Evolutionary conservation across 225 moss, liverwort and hornwort species (phyloP).

Genomic region (Bryoerythrophyllum caledonicum): DNA sequence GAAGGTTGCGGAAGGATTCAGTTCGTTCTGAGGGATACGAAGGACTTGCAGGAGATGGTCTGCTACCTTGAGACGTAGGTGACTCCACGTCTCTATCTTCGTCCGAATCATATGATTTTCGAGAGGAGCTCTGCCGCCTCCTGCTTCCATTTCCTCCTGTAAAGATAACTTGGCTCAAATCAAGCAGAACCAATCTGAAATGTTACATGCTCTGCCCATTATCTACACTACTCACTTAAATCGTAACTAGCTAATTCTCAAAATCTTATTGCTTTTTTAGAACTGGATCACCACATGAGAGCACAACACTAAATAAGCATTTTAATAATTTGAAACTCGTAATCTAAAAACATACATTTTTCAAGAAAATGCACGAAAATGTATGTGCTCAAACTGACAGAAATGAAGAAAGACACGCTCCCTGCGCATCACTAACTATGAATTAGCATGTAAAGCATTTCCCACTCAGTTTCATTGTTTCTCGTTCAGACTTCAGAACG

Average conservation of each 20-base stretch:
- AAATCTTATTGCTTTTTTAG: neutral
- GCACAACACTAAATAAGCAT: neutral
- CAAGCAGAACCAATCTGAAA: neutral
- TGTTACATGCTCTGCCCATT: neutral
- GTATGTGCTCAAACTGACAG: no score
- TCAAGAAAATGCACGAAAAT: neutral
- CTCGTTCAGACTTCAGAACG: neutral
- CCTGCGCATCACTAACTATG: neutral
- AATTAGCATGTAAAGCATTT: neutral
- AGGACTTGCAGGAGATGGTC: constrained; percentile 34
- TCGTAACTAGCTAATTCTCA: neutral
- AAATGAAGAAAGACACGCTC: constrained; percentile 2
- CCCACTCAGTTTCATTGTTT: neutral
- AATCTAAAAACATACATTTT: neutral
- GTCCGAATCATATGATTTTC: constrained; percentile 29
- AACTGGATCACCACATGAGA: neutral
- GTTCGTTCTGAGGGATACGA: constrained; percentile 44
- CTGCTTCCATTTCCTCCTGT: constrained; percentile 36
- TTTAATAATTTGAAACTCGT: neutral
- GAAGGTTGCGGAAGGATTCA: constrained; percentile 44
- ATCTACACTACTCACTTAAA: neutral
- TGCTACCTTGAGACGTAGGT: constrained; percentile 22
- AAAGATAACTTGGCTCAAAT: constrained; percentile 6
- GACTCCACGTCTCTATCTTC: constrained; percentile 23
- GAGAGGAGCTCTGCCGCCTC: constrained; percentile 33